Evolutionary conservation across 2,329 filamentous ascomycete species (phyloP), one percentile per base, ranked within the genome.

Genomic region (Neofusicoccum parvum): DNA sequence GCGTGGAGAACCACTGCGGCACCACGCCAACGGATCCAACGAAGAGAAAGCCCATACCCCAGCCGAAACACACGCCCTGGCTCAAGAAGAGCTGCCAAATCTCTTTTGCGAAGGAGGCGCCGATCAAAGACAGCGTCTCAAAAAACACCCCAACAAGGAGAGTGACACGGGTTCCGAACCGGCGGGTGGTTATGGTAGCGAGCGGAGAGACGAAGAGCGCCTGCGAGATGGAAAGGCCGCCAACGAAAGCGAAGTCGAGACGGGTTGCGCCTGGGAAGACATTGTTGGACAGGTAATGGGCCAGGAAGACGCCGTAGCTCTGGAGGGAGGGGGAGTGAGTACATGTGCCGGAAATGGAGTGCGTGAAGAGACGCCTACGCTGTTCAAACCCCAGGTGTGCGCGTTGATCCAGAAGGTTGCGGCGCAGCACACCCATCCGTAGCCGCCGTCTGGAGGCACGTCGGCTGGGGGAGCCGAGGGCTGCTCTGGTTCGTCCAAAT

Each of bases 1-100:
- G 83, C 37, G 86, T 88, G 10, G 82, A 85, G 72, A 94, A 94
- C 90, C 90, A 93, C 74, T 93, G 90, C 1, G 90, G 86, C 0
- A 90, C 82, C 11, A 92, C 85, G 39, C 86, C 86, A 3, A 90
- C 88, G 4, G 83, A 87, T 0, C 86, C 86, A 0, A 90, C 90
- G 73, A 93, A 94, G 10, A 90, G 80, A 65, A 94, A 89, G 0
- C 91, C 91, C 84, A 94, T 89, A 3, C 91, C 91, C 23, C 89
- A 75, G n/a, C 92, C 92, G 68, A 94, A 94, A 63, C 88, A 86
- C 2, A 94, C 72, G 4, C 92, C 92, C 73, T 94, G 92, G 5
- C 84, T 86, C 0, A 94, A 83, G 65, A 93, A 88, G 0, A 95
- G 82, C 41, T 94, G 91, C 89, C 90, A 94, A 65, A 92, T 88